Evolutionary conservation across 768 basidiomycete genomes (phyloP).

Genomic region (Lentinula edodes): DNA sequence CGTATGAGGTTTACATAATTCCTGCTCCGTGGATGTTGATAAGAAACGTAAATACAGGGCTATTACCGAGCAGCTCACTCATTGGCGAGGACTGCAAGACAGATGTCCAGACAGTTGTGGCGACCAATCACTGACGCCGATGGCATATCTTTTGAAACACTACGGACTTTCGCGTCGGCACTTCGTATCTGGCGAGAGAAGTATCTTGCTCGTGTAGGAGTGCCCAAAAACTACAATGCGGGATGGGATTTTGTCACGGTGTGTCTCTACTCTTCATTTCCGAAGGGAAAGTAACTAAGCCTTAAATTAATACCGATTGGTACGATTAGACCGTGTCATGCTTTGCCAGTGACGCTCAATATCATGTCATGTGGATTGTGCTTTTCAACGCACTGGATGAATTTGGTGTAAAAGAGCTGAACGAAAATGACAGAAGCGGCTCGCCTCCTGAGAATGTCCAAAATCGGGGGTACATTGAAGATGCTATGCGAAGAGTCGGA

Average conservation of each 20-base stretch:
- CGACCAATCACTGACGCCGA: slow-evolving; percentile 69
- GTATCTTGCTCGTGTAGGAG: slow-evolving; percentile 74
- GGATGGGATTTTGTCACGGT: slow-evolving; percentile 87
- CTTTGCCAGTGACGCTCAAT: slow-evolving; percentile 84
- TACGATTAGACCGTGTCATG: slow-evolving; percentile 38
- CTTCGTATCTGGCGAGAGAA: slow-evolving; percentile 72
- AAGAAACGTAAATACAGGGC: slow-evolving; percentile 40
- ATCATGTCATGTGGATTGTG: slow-evolving; percentile 89
- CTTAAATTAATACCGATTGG: not conserved
- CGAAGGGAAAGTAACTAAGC: not conserved
- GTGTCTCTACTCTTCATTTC: not conserved
- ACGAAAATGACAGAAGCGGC: slow-evolving; percentile 36
- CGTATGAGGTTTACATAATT: slow-evolving; percentile 18
- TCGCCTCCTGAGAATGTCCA: slow-evolving; percentile 25
- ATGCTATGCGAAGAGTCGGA: slow-evolving; percentile 60
- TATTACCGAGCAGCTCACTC: slow-evolving; percentile 83
- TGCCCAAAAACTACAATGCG: slow-evolving; percentile 77
- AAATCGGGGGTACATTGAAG: slow-evolving; percentile 50
- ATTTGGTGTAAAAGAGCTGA: slow-evolving; percentile 74
- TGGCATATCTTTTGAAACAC: slow-evolving; percentile 68
- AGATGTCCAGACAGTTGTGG: slow-evolving; percentile 80
- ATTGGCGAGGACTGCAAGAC: slow-evolving; percentile 75
- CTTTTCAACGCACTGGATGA: slow-evolving; percentile 80
- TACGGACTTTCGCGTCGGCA: slow-evolving; percentile 48
- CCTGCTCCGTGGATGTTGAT: not conserved